Evolutionary conservation across 2,329 filamentous ascomycete genomes (phyloP), one percentile per base, ranked within the genome.

Genomic region (Byssochlamys sp.): DNA sequence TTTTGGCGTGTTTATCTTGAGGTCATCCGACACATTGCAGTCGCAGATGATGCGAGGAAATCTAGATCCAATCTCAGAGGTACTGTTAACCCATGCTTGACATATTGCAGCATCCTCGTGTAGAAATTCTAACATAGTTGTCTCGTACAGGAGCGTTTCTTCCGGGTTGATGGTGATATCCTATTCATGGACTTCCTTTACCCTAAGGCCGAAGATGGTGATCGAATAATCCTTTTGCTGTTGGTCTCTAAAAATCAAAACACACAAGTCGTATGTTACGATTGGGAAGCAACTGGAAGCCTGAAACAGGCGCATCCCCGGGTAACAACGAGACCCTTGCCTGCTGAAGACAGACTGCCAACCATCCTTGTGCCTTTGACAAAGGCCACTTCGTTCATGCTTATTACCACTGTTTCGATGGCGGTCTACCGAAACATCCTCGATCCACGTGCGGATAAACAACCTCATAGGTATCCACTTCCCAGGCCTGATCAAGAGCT

Each of bases 131-230:
- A 56, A 55, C 60, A 55, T 10, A 48, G n/a, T 53, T 52, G 27
- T 5, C 33, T 55, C 9, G 7, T 52, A 33, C 55, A 79, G 76
- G 77, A 79, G 65, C 71, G 69, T n/a, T 77, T 77, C 54, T 75
- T 79, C 59, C 68, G 71, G 52, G 77, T 90, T 6, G 81, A 85
- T 6, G 91, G 89, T 0, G 79, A 86, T n/a, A 89, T 97, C 57
- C 80, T 92, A 65, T 88, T 90, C 64, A 86, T 96, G 79, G 88
- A 91, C 25, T 99, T 97, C 62, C 78, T 99, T 2, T 84, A 88
- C 59, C 89, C 91, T 6, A 79, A 80, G 9, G 73, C 81, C 0
- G 80, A 84, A 55, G 85, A 91, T 59, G 80, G 84, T 9, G 78
- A 85, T 56, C 85, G 86, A 64, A 82, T 95, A 50, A 86, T 95